Evolutionary conservation across 176 grass and related monocot species (phyloP), one percentile per base, ranked within the genome.

Genomic region (Bothriochloa decipiens): DNA sequence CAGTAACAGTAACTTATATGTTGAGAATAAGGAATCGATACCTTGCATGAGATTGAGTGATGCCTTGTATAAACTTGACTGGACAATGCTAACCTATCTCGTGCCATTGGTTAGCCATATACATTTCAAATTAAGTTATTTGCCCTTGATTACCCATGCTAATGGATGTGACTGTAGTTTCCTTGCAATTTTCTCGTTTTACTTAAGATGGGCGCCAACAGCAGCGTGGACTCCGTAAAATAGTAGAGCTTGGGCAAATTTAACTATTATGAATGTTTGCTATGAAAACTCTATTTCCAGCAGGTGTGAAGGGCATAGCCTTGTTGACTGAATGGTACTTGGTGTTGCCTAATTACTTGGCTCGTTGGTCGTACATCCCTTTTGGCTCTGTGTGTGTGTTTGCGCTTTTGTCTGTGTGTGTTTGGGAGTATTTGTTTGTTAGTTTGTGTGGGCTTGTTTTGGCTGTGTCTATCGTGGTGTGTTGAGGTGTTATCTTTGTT

Each of bases 71-170:
- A 53, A 81, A n/a, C 20, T 58, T 70, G 11, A 70, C 35, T 14
- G 0, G 20, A 81, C 18, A 25, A 16, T 69, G 45, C 28, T 39
- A 55, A 20, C 20, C 11, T 47, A 36, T 37, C 28, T 4, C 35
- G 14, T 36, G 20, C 25, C 17, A 32, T 33, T 79, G 39, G 25
- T 46, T 64, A 43, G 76, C 53, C 25, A 53, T 41, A 60, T 72
- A 72, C 67, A 27, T 65, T 83, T 55, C 37, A 35, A 42, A 71
- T 83, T 63, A 47, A 49, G 32, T 60, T 75, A 49, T 76, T 68
- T 75, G 26, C 36, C 49, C 61, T 41, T 55, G 42, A 32, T 63
- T 76, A 71, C 46, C 12, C 29, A 40, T 50, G 62, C 61, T 85
- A 72, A 69, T 57, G 13, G 22, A 43, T 45, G 8, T 26, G 60